Evolutionary conservation across 768 basidiomycete genomes (phyloP), one percentile per base, ranked within the genome.

Genomic region (Rhodosporidiobolus odoratus): DNA sequence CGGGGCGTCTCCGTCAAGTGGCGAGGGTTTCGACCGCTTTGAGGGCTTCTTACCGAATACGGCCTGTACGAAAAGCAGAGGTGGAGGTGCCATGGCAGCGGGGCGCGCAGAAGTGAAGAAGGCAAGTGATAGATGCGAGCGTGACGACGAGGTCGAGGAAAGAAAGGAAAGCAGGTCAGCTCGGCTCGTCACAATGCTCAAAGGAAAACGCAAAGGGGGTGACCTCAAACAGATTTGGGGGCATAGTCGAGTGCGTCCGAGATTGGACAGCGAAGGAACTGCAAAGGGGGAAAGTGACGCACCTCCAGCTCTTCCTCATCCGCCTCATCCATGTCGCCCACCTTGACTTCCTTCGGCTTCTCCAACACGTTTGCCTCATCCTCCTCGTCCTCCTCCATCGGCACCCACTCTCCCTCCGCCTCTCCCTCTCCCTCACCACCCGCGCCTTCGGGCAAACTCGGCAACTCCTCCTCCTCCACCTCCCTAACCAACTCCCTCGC

Each of bases 1-100:
- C 83, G 82, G 12, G 72, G 77, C 48, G 64, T 68, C 52, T 59
- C 66, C 16, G 62, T 3, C 6, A 13, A 17, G 38, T 30, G 52
- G 58, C 9, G 41, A 27, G 30, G 60, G 52, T 32, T 71, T 66
- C 37, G 73, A 73, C 3, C 69, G 45, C 59, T 82, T 85, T 76
- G 82, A 83, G 65, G 78, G 81, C 48, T 83, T 81, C 25, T 81
- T 82, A 32, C 87, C 84, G 72, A 91, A 91, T 19, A 88, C 88
- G 37, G 84, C 85, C 89, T 91, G 75, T 21, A 17, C 0, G 13
- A 3, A 13, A 3, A 27, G 2, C 6, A 73, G 6, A 34, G 17
- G 38, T 34, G 37, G 15, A 32, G 52, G 21, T 32, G 37, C n/a
- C n/a, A n/a, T n/a, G n/a, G n/a, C n/a, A n/a, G n/a, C 8, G 38